These are phyloP conservation scores for Neurospora hispaniola DNA, from an alignment of 495 filamentous ascomycete genomes.

Conservation along the genomic window DNA sequence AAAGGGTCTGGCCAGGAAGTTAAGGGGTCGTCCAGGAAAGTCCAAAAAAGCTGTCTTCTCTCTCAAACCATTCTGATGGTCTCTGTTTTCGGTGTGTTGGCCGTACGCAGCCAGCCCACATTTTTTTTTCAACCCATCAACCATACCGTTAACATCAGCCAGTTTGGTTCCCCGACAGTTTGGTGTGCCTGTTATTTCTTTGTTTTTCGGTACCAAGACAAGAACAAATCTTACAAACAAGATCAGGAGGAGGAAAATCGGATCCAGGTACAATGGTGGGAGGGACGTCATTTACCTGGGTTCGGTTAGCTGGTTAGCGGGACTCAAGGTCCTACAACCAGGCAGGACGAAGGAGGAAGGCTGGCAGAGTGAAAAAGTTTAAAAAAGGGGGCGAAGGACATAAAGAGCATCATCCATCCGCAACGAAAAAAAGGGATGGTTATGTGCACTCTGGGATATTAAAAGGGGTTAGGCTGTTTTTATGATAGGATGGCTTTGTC, in stretches of 20 bases:
- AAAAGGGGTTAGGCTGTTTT: not conserved
- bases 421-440: not conserved
- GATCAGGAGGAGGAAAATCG: slow-evolving; percentile 15
- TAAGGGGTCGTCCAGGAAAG: slow-evolving; percentile 8
- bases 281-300: slow-evolving; percentile 33
- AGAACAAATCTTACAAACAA: slow-evolving; percentile 2
- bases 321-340: not conserved
- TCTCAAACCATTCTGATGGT: slow-evolving; percentile 35
- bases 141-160: not conserved
- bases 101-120: not conserved
- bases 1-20: not conserved
- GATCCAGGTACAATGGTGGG: slow-evolving; percentile 28
- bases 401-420: not conserved
- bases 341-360: not conserved
- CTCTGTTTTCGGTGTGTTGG: not conserved
- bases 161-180: slow-evolving; percentile 38
- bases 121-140: not conserved
- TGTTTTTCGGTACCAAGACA: not conserved
- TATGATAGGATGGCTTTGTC: not conserved
- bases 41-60: slow-evolving; percentile 49
- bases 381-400: not conserved
- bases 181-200: slow-evolving; percentile 14
- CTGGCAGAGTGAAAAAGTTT: not conserved
- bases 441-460: not conserved
- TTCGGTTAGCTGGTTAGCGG: not conserved